Percentiles rank a stretch among this genome's conserved stretches.
These are phyloP conservation scores for Diplodia sapinea DNA, from an alignment of 2,329 filamentous ascomycete species.

Conservation along the genomic window DNA sequence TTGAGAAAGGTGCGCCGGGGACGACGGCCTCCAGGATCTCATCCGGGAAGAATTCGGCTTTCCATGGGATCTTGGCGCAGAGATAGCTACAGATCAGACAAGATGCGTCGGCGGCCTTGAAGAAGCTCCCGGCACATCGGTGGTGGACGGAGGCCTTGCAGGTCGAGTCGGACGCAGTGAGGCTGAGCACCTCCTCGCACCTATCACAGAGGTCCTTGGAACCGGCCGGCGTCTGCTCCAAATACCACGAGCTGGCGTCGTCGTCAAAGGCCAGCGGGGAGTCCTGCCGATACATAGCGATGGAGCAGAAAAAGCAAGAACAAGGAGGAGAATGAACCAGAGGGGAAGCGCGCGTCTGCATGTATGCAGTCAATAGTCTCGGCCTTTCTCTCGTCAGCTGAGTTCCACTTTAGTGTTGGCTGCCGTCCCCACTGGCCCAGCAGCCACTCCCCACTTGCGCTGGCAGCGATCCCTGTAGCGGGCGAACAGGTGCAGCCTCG, in stretches of 20 bases:
- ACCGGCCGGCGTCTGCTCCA: not conserved
- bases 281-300: not conserved
- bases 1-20: slow-evolving; percentile 1
- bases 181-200: slow-evolving; percentile 6
- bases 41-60: not conserved
- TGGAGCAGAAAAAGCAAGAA: not conserved
- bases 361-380: not conserved
- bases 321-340: not conserved
- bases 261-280: not conserved
- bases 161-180: not conserved
- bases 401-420: slow-evolving; percentile 4
- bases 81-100: slow-evolving; percentile 10
- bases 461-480: not conserved
- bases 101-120: not conserved
- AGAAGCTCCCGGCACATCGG: slow-evolving; percentile 5
- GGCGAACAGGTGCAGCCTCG: not conserved
- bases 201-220: slow-evolving; percentile 2
- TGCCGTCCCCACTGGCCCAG: not conserved
- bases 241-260: not conserved
- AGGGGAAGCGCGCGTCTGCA: not conserved
- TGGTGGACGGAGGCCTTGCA: not conserved
- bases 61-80: not conserved
- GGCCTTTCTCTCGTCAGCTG: slow-evolving; percentile 2
- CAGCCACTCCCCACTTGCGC: slow-evolving; percentile 6
- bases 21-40: not conserved